Evolutionary conservation across 2,329 filamentous ascomycete genomes (phyloP), one percentile per base, ranked within the genome.

Genomic region (Hypoxylon sp.): DNA sequence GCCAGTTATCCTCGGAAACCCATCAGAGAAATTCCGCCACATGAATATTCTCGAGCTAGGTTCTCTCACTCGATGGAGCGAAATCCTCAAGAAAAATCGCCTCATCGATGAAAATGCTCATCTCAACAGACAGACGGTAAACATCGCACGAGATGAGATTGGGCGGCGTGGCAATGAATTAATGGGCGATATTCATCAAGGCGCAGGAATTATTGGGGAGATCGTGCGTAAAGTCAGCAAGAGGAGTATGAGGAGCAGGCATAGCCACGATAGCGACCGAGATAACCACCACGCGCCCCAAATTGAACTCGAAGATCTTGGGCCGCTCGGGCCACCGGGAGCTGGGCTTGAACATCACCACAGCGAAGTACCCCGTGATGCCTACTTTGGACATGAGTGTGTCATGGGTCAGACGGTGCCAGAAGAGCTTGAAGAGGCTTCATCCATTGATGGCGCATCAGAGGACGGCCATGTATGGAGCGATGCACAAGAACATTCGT

Each of bases 11-110:
- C 82, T 90, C 65, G 88, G 88, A 8, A 87, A 89, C 64, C 87
- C 88, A 8, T 83, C 81, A 32, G 82, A 86, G 35, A 86, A 84
- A 68, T 82, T 80, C 63, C 78, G 89, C 38, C 79, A 85, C 53
- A 84, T 91, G 78, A 90, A 83, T 65, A 67, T 90, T 16, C 73
- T 92, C 11, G 89, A 92, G 68, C 71, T 89, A 51, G 88, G 89
- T 0, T 72, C 74, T 25, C 74, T 87, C 75, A 87, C 80, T 40
- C 75, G 89, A 29, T 92, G 87, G 85, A 87, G 82, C 16, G 88
- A 91, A 69, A 90, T 92, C 53, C 75, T 82, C 53, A 78, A 72
- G 59, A 80, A 77, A 64, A 87, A 87, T 62, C 74, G 73, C 34
- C 71, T 87, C 37, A 77, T 84, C 36, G 81, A 84, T 58, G 68